These are phyloP conservation scores for Botryotinia calthae DNA, from an alignment of 2,329 filamentous ascomycete genomes.

Conservation along the genomic window DNA sequence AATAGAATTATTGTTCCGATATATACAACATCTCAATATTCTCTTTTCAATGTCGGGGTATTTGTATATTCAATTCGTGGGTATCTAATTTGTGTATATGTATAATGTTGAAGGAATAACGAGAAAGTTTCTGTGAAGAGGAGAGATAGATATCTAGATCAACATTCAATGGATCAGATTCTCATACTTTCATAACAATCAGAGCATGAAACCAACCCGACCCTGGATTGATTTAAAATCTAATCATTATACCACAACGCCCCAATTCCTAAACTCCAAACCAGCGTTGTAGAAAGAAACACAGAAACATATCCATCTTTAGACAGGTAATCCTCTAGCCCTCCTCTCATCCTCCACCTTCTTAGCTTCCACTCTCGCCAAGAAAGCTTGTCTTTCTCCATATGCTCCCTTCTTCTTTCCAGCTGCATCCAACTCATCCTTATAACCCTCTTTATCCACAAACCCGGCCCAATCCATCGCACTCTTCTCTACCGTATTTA, in stretches of 20 bases:
- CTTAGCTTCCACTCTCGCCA: constrained; percentile 61
- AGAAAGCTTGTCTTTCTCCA: constrained; percentile 60
- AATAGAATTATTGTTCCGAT: no score
- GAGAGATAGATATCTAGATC: not conserved
- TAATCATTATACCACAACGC: not conserved
- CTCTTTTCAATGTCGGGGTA: no score
- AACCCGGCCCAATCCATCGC: constrained; percentile 71
- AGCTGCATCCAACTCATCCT: constrained; percentile 64
- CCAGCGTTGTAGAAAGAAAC: not conserved
- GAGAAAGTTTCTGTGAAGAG: not conserved
- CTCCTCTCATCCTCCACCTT: constrained; percentile 59
- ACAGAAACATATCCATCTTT: no score
- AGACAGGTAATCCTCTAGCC: constrained; percentile 43
- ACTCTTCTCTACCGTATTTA: constrained; percentile 71
- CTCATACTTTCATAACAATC: rapidly evolving
- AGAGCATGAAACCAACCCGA: not conserved
- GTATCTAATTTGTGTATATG: not conserved
- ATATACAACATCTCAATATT: no score
- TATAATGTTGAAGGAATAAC: not conserved
- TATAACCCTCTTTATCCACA: constrained; percentile 68
- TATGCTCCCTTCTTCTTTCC: constrained; percentile 65
- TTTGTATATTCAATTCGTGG: no score
- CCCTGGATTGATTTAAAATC: not conserved
- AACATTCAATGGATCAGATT: not conserved
- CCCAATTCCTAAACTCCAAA: not conserved